Percentiles rank a stretch among this genome's conserved stretches.
Evolutionary conservation across 306 rosid species (phyloP).

Genomic region (Cercis canadensis): DNA sequence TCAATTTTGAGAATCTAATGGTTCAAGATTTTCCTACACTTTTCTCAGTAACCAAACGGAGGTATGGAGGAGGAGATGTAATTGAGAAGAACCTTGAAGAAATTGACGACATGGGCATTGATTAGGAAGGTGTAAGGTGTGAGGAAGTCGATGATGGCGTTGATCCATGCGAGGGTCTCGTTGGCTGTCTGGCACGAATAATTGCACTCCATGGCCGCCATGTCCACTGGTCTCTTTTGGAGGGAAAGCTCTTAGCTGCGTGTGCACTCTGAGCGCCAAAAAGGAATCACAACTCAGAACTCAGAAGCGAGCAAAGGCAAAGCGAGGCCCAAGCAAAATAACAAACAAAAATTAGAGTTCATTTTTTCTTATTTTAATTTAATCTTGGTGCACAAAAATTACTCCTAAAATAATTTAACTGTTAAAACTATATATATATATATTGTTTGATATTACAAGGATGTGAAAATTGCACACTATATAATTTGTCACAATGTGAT

Average conservation of each 20-base stretch:
- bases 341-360: too few relatives aligned
- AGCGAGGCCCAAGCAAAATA: too few relatives aligned
- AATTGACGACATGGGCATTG: slow-evolving; percentile 78
- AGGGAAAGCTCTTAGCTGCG: not conserved
- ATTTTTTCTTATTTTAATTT: too few relatives aligned
- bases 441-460: too few relatives aligned
- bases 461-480: too few relatives aligned
- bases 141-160: slow-evolving; percentile 70
- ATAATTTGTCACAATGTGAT: too few relatives aligned
- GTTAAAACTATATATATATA: too few relatives aligned
- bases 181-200: slow-evolving; percentile 64
- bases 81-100: slow-evolving; percentile 60
- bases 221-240: not conserved
- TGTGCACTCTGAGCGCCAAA: not conserved
- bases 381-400: too few relatives aligned
- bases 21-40: not conserved
- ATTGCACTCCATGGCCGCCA: slow-evolving; percentile 21
- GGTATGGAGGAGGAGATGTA: not conserved
- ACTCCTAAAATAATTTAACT: too few relatives aligned
- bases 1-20: not conserved
- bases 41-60: not conserved
- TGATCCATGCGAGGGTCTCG: slow-evolving; percentile 66
- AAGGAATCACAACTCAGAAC: too few relatives aligned
- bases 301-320: too few relatives aligned
- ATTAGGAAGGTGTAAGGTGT: slow-evolving; percentile 57